Conservation (phyloP, 2,329 filamentous ascomycete genomes). For the Cladophialophora chaetospira region DNA sequence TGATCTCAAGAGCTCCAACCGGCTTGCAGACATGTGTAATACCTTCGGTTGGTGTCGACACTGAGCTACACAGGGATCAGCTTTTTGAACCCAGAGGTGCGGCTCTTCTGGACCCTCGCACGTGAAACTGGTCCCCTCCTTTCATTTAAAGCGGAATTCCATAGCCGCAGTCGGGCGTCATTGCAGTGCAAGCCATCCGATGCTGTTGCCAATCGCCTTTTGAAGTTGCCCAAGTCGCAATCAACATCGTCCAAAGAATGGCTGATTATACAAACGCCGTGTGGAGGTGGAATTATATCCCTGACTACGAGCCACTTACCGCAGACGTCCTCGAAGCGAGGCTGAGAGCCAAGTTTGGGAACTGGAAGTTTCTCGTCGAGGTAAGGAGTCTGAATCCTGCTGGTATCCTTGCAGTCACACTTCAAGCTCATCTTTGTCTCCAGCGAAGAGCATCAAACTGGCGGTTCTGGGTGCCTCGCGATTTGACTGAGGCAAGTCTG, state of each 20-base stretch:
- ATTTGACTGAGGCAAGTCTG: background rate
- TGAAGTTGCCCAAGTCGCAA: background rate
- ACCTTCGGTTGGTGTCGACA: background rate
- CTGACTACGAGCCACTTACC: constrained; percentile 23
- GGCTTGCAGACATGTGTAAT: background rate
- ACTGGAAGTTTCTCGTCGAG: constrained; percentile 25
- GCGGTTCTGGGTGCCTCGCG: constrained; percentile 7
- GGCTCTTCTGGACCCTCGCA: background rate
- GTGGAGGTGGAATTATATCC: constrained; percentile 24
- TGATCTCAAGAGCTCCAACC: background rate
- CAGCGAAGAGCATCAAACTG: background rate
- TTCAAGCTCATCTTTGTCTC: background rate
- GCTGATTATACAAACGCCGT: constrained; percentile 1
- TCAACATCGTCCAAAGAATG: background rate
- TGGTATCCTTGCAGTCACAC: background rate
- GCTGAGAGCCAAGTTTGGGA: constrained; percentile 20
- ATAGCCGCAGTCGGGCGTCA: background rate
- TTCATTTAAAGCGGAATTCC: background rate
- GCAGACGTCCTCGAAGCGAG: constrained; percentile 16
- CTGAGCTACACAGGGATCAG: background rate
- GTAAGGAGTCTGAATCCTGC: constrained; percentile 9
- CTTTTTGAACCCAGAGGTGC: background rate
- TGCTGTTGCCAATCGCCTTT: background rate
- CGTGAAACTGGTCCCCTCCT: background rate
- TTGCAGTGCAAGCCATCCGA: background rate